Conservation (phyloP, 1,284 basidiomycete species). For the Puccinia sorghi region DNA sequence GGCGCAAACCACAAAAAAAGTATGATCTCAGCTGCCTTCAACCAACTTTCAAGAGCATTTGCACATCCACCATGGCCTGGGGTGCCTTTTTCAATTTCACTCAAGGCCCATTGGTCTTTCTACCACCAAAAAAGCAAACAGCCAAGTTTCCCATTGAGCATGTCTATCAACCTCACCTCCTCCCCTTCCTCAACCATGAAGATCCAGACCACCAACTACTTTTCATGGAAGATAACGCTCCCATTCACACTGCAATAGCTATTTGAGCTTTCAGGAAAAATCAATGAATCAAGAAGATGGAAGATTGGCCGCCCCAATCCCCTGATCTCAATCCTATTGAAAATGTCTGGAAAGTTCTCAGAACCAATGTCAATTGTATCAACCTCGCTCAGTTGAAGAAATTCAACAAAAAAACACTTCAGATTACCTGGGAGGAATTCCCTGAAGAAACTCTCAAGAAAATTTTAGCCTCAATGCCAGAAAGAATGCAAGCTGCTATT, state of each 20-base stretch:
- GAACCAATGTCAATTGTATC: neutral
- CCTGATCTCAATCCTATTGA: slow-evolving; percentile 9
- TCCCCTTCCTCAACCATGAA: too few species aligned
- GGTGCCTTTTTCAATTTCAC: too few species aligned
- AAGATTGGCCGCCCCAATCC: slow-evolving; percentile 9
- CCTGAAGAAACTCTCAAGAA: neutral
- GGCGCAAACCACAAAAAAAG: neutral
- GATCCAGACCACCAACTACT: too few species aligned
- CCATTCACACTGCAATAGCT: neutral
- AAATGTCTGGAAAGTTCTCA: slow-evolving; percentile 4
- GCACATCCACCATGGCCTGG: too few species aligned
- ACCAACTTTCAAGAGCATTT: too few species aligned
- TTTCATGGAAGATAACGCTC: slow-evolving; percentile 16
- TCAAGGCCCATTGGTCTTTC: too few species aligned
- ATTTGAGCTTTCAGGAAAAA: neutral
- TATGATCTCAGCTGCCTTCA: neutral
- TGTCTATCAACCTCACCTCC: too few species aligned
- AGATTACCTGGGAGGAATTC: too few species aligned
- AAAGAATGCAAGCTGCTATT: slow-evolving; percentile 4
- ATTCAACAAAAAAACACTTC: too few species aligned
- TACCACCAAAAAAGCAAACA: too few species aligned
- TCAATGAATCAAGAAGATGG: neutral
- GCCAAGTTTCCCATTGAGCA: too few species aligned
- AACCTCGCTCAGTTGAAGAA: too few species aligned
- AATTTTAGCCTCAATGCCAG: neutral